Evolutionary conservation across 306 rosid species (phyloP), one percentile per base, ranked within the genome.

Genomic region (Abrus pulchellus): DNA sequence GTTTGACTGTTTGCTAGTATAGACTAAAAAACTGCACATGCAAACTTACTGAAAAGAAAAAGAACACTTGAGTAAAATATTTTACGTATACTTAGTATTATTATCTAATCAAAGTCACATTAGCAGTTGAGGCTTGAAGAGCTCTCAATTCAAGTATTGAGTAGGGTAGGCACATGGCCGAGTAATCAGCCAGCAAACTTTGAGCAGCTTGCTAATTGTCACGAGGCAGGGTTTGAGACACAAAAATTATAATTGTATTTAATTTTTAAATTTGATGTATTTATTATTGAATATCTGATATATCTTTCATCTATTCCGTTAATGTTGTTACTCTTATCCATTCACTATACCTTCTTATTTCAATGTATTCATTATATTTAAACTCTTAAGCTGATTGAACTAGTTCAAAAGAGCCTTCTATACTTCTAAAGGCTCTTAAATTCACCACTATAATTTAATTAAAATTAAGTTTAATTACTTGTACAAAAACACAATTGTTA

Each of bases 151-250:
- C 7, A 7, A 40, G 20, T 43, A 6, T 43, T 43, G 36, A 43
- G 44, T 33, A 41, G 36, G 36, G 72, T 43, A 43, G 72, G 72
- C 34, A 66, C 53, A 66, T 66, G 72, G 72, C 14, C 5, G 52
- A 27, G 9, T 0, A 43, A 12, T 43, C 53, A 20, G 5, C 49
- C 32, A 64, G 50, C 70, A 38, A 14, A 14, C 50, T 40, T 38
- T n/a, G 3, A 64, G 13, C n/a, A 40, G 0, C 33, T 65, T 14
- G 1, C 13, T 9, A 13, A 36, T 64, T 63, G 45, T 36, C 68
- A 36, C 1, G 48, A 36, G 52, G 9, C 48, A 44, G 10, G 48
- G 6, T 1, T 43, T 57, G 0, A 5, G 27, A 56, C 3, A 28
- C 1, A 61, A 10, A 0, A 61, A 61, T 7, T 43, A 36, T 2